Base-by-base conservation (phyloP, 75 land plant species). In the Pseudotsuga menziesii region DNA sequence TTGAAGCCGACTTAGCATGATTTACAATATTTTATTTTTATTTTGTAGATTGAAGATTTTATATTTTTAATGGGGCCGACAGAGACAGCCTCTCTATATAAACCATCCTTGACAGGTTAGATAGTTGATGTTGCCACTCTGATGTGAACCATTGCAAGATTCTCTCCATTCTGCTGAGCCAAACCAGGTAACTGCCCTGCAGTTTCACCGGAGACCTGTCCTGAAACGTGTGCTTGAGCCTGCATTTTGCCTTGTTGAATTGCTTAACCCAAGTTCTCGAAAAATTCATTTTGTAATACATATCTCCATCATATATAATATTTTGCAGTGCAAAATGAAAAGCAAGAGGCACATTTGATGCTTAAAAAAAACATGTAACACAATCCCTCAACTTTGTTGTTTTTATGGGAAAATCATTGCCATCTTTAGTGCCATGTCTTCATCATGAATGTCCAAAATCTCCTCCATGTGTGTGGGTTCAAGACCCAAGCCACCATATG, bases 201-300 rank as follows among this genome's bases (percentile, higher is more conserved):
- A 19, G 77, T 48, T 58, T 82, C 80, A 58, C 57, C 75, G 48
- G 64, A 58, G 15, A 75, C 61, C 72, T 78, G 76, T 20, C 81
- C 85, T 20, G 83, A 59, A 17, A 81, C 61, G 32, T 78, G 83
- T 60, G 80, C 73, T 19, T 57, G 80, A 19, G 74, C 35, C 39
- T 78, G 62, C 83, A 82, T 82, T 57, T 61, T 78, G n/a, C 20
- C 6, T 41, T n/a, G 3, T 17, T 19, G 41, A 69, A 69, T 19
- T 69, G 9, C n/a, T 17, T 69, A 39, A 8, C 25, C 72, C 22
- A 41, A 44, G 13, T 20, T 69, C 0, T 39, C 22, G 12, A 69
- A 41, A 36, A 41, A 44, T 9, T 4, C 4, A 39, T 2, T 16
- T 36, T 20, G 20, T 48, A 39, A 39, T 9, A 4, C 8, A 7